Percentiles rank a stretch among this genome's conserved stretches.
Evolutionary conservation across 768 basidiomycete genomes (phyloP).

Genomic region (Lentinula edodes): DNA sequence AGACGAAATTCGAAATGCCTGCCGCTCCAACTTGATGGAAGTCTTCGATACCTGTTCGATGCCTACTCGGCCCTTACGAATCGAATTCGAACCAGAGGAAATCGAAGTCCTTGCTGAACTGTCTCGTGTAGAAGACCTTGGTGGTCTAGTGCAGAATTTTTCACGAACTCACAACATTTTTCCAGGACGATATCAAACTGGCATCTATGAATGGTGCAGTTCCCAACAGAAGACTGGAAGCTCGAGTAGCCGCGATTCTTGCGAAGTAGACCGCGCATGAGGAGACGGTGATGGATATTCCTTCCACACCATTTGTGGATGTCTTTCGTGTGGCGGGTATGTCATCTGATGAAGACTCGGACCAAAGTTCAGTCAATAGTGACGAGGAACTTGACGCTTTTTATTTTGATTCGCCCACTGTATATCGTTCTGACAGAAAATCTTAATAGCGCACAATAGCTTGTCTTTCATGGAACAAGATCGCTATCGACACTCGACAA

Average conservation of each 20-base stretch:
- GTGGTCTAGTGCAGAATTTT: conserved; percentile 74
- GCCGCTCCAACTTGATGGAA: conserved; percentile 74
- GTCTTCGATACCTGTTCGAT: conserved; percentile 83
- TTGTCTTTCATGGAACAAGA: too few species aligned
- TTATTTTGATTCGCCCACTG: conserved; percentile 50
- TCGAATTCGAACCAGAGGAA: conserved; percentile 67
- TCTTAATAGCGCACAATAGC: too few species aligned
- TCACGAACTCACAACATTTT: conserved; percentile 70
- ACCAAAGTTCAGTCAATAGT: conserved; percentile 35
- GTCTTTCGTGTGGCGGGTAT: conserved; percentile 58
- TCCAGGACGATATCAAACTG: conserved; percentile 44
- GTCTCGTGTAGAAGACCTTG: conserved; percentile 48
- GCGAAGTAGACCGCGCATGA: conserved; percentile 67
- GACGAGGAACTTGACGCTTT: conserved; percentile 57
- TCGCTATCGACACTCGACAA: too few species aligned
- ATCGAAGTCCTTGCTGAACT: conserved; percentile 40
- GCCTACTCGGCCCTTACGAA: conserved; percentile 60
- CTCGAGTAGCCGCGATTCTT: conserved; percentile 75
- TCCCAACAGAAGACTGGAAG: conserved; percentile 63
- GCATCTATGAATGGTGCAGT: conserved; percentile 26
- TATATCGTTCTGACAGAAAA: conserved; percentile 37
- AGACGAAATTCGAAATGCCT: conserved; percentile 53
- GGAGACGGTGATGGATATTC: conserved; percentile 42
- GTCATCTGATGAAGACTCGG: conserved; percentile 40
- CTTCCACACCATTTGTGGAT: conserved; percentile 77